These are phyloP conservation scores for Populus hybrid DNA, from an alignment of 441 rosid genomes.

Conservation along the genomic window DNA sequence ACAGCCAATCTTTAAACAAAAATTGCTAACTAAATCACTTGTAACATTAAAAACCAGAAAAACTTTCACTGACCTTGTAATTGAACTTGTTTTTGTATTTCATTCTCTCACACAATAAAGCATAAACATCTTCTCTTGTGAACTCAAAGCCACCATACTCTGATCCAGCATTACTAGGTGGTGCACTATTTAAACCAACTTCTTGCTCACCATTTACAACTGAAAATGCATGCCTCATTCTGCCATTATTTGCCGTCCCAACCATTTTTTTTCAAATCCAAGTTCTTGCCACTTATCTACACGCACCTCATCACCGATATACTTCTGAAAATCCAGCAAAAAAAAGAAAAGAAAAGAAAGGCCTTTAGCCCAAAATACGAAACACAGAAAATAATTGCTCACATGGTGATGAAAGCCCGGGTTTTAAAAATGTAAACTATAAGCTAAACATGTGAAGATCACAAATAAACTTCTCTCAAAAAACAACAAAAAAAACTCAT, in stretches of 20 bases:
- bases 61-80: conserved; percentile 59
- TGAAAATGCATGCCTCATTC: conserved; percentile 69
- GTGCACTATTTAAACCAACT: conserved; percentile 54
- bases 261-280: conserved; percentile 54
- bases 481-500: background rate
- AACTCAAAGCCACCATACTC: conserved; percentile 59
- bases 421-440: background rate
- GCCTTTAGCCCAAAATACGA: too few relatives aligned
- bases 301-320: conserved; percentile 34
- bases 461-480: background rate
- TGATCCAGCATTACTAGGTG: conserved; percentile 47
- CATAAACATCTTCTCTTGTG: conserved; percentile 81
- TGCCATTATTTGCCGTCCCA: conserved; percentile 68
- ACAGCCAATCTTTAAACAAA: background rate
- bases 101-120: conserved; percentile 74
- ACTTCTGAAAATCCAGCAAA: conserved; percentile 20
- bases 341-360: background rate
- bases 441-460: background rate
- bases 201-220: conserved; percentile 70
- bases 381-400: background rate
- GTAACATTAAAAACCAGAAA: background rate
- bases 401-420: background rate
- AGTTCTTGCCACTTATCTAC: conserved; percentile 26
- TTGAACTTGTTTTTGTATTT: conserved; percentile 79
- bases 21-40: background rate